Evolutionary conservation across 140 eudicot species (phyloP).

Genomic region (Flaveria floridana): DNA sequence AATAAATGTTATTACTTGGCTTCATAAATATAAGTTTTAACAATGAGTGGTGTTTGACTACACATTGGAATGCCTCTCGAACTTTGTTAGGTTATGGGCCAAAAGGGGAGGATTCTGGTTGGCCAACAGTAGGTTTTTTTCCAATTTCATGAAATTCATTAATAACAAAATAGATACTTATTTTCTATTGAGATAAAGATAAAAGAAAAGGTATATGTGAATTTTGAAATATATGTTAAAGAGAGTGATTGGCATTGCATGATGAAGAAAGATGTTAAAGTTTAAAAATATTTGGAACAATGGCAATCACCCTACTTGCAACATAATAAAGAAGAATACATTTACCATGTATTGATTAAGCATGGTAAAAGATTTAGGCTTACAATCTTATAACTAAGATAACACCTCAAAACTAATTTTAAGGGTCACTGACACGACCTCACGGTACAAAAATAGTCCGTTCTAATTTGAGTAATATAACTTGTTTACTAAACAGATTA

Average conservation of each 20-base stretch:
- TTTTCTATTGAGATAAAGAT: not conserved
- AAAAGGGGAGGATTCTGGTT: not conserved
- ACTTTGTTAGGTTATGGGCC: not conserved
- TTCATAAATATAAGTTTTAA: constrained; percentile 35
- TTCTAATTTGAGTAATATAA: too few species aligned
- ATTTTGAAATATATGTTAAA: not conserved
- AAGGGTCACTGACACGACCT: too few species aligned
- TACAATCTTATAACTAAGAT: too few species aligned
- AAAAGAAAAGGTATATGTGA: not conserved
- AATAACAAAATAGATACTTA: not conserved
- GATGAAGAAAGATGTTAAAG: constrained; percentile 14
- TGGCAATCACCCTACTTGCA: too few species aligned
- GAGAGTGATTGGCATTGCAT: not conserved
- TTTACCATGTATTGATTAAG: too few species aligned
- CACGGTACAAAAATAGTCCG: too few species aligned
- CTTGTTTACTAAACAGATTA: too few species aligned
- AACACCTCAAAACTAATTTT: too few species aligned
- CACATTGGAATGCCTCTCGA: constrained; percentile 14
- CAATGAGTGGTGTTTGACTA: not conserved
- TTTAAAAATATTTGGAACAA: not conserved
- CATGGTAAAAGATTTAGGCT: too few species aligned
- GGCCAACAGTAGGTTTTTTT: not conserved
- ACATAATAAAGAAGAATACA: too few species aligned
- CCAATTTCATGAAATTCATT: not conserved
- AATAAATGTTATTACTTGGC: constrained; percentile 17